These are phyloP conservation scores for Rhizomucor pusillus DNA, from an alignment of 371 early-diverging fungal genomes.

Conservation along the genomic window DNA sequence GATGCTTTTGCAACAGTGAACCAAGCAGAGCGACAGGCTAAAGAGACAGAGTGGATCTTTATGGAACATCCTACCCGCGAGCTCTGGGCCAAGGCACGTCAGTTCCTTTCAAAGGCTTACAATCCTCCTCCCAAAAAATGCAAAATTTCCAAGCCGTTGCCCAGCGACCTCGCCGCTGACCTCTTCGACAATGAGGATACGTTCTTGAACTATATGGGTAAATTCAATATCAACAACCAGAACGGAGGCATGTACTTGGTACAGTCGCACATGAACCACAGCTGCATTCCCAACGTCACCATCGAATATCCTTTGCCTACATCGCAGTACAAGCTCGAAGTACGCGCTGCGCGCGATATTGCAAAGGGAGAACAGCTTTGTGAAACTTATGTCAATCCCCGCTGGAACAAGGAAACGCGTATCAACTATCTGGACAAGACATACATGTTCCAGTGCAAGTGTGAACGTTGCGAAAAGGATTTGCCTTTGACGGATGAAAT, in stretches of 20 bases:
- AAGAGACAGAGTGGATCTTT: slow-evolving; percentile 66
- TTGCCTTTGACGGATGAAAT: slow-evolving; percentile 49
- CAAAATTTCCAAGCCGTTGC: slow-evolving; percentile 54
- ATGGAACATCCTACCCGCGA: slow-evolving; percentile 56
- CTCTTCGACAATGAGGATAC: slow-evolving; percentile 59
- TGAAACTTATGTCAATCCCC: slow-evolving; percentile 63
- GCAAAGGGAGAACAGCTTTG: slow-evolving; percentile 58
- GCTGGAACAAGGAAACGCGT: slow-evolving; percentile 63
- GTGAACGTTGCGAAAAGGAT: slow-evolving; percentile 57
- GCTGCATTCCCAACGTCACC: slow-evolving; percentile 53
- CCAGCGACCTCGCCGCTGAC: slow-evolving; percentile 34
- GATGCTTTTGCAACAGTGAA: slow-evolving; percentile 66
- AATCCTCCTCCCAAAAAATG: slow-evolving; percentile 49
- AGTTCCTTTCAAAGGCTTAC: slow-evolving; percentile 45
- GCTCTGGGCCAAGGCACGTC: slow-evolving; percentile 53
- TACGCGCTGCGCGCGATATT: slow-evolving; percentile 54
- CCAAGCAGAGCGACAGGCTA: slow-evolving; percentile 63
- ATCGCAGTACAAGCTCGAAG: slow-evolving; percentile 55
- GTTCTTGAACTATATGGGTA: slow-evolving; percentile 59
- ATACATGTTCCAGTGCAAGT: slow-evolving; percentile 59
- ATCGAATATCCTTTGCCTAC: slow-evolving; percentile 50
- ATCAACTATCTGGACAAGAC: slow-evolving; percentile 56
- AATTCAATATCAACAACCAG: slow-evolving; percentile 70
- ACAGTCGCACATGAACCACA: slow-evolving; percentile 63
- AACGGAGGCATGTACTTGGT: slow-evolving; percentile 65